phyloP scores from a whole-genome alignment of 2,329 filamentous ascomycete genomes.

The Clarireedia hainanense region DNA sequence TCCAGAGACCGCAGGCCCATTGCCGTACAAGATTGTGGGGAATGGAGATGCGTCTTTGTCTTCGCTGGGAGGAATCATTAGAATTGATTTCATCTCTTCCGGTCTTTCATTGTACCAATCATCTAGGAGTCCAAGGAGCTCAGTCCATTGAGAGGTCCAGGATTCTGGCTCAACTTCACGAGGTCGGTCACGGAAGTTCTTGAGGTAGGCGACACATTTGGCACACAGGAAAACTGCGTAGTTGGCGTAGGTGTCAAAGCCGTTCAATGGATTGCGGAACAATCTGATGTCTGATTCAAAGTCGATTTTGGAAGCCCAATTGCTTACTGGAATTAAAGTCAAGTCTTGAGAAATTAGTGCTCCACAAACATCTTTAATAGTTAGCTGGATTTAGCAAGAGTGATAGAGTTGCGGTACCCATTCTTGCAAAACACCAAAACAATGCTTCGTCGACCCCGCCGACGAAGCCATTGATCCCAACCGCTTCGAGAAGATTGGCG shows the following conservation, averaged over 20 bases:
- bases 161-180: conserved; percentile 22
- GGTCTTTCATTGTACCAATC: conserved; percentile 35
- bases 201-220: conserved; percentile 34
- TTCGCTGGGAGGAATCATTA: conserved; percentile 29
- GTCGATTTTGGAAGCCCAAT: conserved; percentile 35
- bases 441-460: conserved; percentile 42
- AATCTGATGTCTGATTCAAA: conserved; percentile 24
- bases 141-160: conserved; percentile 28
- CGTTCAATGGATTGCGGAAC: conserved; percentile 29
- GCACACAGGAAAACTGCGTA: conserved; percentile 42
- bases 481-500: conserved; percentile 41
- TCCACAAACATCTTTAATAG: conserved; percentile 38
- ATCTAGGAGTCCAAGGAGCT: conserved; percentile 34
- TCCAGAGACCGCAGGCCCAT: conserved; percentile 24
- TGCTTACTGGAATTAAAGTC: conserved; percentile 40
- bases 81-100: conserved; percentile 31
- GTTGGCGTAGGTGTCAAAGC: conserved; percentile 42
- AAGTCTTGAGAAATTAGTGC: conserved; percentile 43
- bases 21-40: conserved; percentile 15
- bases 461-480: conserved; percentile 43
- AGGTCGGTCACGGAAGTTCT: conserved; percentile 17
- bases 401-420: conserved; percentile 31
- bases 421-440: conserved; percentile 48
- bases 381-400: background rate
- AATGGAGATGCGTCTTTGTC: conserved; percentile 21